Evolutionary conservation across 768 basidiomycete species (phyloP), one percentile per base, ranked within the genome.

Genomic region (Sporobolomyces phaffii): DNA sequence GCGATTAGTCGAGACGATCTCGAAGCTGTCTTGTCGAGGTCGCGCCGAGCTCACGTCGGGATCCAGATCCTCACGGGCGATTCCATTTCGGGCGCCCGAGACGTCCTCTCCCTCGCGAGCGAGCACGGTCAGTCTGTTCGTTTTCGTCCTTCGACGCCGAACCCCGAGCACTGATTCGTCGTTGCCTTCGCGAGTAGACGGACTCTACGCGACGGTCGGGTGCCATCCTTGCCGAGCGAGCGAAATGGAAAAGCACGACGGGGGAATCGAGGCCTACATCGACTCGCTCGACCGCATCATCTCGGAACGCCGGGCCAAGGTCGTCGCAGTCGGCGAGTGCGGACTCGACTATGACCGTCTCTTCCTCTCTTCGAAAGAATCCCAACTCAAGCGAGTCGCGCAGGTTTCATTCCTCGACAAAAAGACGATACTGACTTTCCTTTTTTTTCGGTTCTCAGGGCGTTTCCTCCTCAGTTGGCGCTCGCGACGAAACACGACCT

Each of bases 341-440:
- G 89, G 89, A 26, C 77, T 90, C 56, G 88, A 91, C 75, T 90
- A 90, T 70, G 89, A 90, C 73, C 81, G 89, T 26, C 82, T 84
- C 0, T 84, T 85, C 72, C 86, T 85, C 73, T 83, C 88, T 9
- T 69, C 82, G 3, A 78, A 79, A 26, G 84, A 84, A 20, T 80
- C 82, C 2, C 89, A 91, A 74, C 34, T 66, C 20, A 44, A 36
- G 64, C 61, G 31, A 4, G 43, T 13, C 24, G 20, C 10, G 6
- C 20, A 13, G 13, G 29, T 6, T 20, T 33, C 7, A n/a, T 14
- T 34, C 50, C 17, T 14, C 31, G 33, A 18, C 4, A 3, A n/a
- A 9, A 7, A 26, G 14, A 18, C 9, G 48, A 26, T 11, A 24
- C 44, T 45, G 44, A 45, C 22, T 45, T 20, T n/a, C n/a, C n/a